Evolutionary conservation across 73 alveolate genomes (phyloP), one percentile per base, ranked within the genome.

Genomic region (Paramecium sonneborni): DNA sequence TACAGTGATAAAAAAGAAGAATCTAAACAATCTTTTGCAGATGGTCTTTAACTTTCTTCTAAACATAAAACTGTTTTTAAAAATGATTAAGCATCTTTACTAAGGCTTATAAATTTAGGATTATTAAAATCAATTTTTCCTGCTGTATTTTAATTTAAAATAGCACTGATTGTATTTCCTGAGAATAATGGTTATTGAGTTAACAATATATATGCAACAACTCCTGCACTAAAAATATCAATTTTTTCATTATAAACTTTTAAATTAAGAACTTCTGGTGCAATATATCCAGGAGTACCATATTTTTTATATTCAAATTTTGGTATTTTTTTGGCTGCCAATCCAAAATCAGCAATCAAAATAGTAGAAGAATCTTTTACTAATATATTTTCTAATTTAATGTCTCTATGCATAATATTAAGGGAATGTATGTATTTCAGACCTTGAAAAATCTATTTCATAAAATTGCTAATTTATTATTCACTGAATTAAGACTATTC

Each of bases 271-370:
- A 88, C 94, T 70, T 88, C 94, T 12, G 94, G 94, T 12, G 94
- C 94, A 26, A 88, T 76, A 44, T 88, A 88, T 7, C 94, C 94
- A 1, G 94, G 89, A 41, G 94, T 88, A 15, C 94, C 94, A 88
- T 88, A 88, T 46, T 88, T 88, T 88, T 88, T 88, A 72, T 43
- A 88, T 41, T 88, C 62, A 32, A 69, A 88, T 32, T 88, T 46
- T 0, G 69, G 76, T 39, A 26, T 24, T 43, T 30, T 23, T 28
- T 79, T 39, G 12, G 90, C 90, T 8, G 90, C 69, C 18, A 79
- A 44, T 44, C 90, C 90, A 24, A 79, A 79, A 79, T 79, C 90
- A 0, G 90, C 90, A 10, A 79, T 39, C 24, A 43, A 23, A 15
- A 79, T 21, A 18, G 43, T 39, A 9, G 18, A 20, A 9, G 34